Percentiles rank a stretch among this genome's conserved stretches.
Evolutionary conservation across 768 basidiomycete species (phyloP).

Genomic region (Pilatotrama ljubarskyi): DNA sequence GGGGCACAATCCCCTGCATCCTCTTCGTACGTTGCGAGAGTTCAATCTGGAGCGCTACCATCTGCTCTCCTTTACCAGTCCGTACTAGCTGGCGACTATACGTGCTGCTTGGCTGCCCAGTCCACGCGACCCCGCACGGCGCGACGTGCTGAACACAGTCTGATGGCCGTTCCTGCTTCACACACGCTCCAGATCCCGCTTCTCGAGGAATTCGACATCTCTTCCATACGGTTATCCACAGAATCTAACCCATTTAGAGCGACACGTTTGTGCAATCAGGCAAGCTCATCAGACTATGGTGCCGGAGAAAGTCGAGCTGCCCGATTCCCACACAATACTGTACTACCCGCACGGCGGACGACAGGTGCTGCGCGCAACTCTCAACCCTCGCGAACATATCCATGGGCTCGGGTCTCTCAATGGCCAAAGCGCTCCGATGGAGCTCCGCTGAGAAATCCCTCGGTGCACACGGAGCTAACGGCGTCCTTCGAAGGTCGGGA

Average conservation of each 20-base stretch:
- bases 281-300: neutral
- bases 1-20: neutral
- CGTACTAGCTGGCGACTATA: neutral
- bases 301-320: neutral
- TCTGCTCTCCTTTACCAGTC: too few species aligned
- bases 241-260: neutral
- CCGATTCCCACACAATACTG: neutral
- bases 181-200: neutral
- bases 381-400: neutral
- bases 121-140: neutral
- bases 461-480: neutral
- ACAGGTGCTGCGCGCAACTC: neutral
- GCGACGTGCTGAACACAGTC: neutral
- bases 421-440: neutral
- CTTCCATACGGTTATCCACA: neutral
- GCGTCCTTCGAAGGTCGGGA: too few species aligned
- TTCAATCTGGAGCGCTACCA: too few species aligned
- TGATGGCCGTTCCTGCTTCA: neutral
- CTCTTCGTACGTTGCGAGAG: too few species aligned
- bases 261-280: neutral
- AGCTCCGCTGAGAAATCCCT: neutral
- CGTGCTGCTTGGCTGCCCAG: neutral
- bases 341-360: neutral
- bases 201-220: neutral
- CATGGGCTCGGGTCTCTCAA: neutral